Conservation (phyloP, 2,329 filamentous ascomycete genomes). For the Epicoccum nigrum region DNA sequence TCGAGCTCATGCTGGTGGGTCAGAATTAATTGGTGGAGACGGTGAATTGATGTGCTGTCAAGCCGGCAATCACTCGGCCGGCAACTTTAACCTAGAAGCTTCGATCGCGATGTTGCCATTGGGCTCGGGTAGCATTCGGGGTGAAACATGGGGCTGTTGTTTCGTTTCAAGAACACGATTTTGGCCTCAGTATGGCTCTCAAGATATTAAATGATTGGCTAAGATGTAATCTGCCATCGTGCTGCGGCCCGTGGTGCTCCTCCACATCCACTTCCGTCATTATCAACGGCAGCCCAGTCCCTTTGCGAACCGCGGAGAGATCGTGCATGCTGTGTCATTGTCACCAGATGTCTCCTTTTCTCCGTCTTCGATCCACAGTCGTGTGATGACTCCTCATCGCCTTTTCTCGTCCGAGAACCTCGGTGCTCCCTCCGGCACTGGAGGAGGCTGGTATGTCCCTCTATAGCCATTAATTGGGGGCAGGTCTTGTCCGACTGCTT, state of each 20-base stretch:
- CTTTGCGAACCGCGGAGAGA: not conserved
- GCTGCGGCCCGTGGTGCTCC: constrained; percentile 17
- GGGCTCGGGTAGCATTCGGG: not conserved
- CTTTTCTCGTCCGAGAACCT: constrained; percentile 48
- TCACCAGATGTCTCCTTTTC: constrained; percentile 1
- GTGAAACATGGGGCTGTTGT: constrained; percentile 17
- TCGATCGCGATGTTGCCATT: constrained; percentile 6
- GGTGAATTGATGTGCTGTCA: constrained; percentile 19
- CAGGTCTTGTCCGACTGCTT: constrained; percentile 81
- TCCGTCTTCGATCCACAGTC: constrained; percentile 3
- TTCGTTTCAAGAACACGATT: constrained; percentile 21
- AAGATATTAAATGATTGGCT: constrained; percentile 25
- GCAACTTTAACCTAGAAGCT: constrained; percentile 8
- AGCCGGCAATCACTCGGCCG: constrained; percentile 13
- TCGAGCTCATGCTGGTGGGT: constrained; percentile 10
- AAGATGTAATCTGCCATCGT: constrained; percentile 17
- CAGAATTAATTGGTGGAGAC: constrained; percentile 13
- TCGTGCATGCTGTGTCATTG: not conserved
- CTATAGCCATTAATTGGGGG: constrained; percentile 75
- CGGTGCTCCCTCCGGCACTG: constrained; percentile 45
- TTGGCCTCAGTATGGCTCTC: constrained; percentile 22
- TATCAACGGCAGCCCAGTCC: constrained; percentile 10
- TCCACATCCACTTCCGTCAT: constrained; percentile 18
- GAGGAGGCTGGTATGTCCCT: constrained; percentile 64
- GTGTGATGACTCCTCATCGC: constrained; percentile 27